Base-by-base conservation (phyloP, 176 grass and related monocot species). In the Ensete glaucum region DNA sequence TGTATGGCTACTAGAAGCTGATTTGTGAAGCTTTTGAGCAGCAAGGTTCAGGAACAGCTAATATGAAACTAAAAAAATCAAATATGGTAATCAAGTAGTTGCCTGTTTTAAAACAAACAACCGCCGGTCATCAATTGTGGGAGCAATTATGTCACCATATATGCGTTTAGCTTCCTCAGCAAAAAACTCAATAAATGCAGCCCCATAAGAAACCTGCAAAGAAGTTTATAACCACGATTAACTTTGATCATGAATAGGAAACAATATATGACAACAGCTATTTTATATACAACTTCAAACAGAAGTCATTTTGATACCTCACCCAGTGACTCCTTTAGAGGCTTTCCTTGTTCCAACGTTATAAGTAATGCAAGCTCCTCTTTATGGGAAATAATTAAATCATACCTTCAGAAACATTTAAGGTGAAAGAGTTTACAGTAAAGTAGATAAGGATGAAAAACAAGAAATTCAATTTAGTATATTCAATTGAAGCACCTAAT, bases 291-390 rank as follows among this genome's bases (percentile, higher is more conserved):
- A 73, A 77, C 43, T 71, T 76, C 73, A 69, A 55, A 26, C 52
- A 69, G 8, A 24, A 79, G 70, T 85, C 25, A 67, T 64, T 72
- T 8, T 69, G 69, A 57, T 87, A 97, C 94, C 94, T 98, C 94
- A 54, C 88, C 94, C 58, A 98, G 81, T 69, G 94, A 90, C 83
- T 98, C 94, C 83, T 89, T 98, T 72, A 98, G 76, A 82, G 94
- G 90, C 54, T 98, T 93, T 58, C 93, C 94, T 81, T 90, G 90
- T 81, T 98, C 93, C 73, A 93, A 54, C 76, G 94, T 98, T 79
- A 93, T 98, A 64, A 91, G 90, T 77, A 93, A 84, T 76, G 94
- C 90, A 65, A 98, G 88, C 51, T 93, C 94, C 76, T 98, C 94
- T 84, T 93, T 93, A 69, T 98, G 90, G 81, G 88, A 87, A 80